Base-by-base conservation (phyloP, 23 red algal genomes). In the Agarophyton chilense region DNA sequence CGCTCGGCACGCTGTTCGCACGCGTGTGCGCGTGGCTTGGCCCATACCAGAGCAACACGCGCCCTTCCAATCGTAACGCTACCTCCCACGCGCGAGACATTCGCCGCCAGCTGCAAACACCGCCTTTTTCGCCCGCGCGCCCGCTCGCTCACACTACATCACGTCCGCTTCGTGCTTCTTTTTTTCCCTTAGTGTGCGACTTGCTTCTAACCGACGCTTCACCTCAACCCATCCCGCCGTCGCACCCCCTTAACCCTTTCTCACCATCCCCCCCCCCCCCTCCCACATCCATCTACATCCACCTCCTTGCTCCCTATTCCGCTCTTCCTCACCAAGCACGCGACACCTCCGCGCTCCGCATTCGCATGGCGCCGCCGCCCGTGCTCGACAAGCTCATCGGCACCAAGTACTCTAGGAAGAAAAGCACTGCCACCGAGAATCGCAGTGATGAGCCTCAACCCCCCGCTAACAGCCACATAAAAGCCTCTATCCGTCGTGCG, bases 291-390 rank as follows among this genome's bases (percentile, higher is more conserved):
- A 44, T 12, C 79, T 68, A 8, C 36, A 44, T 64, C 57, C 46
- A 25, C 43, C 60, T 10, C 43, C 46, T 0, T 41, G 1, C 58
- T n/a, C 29, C 4, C 10, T 21, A 14, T 0, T 31, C 41, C 82
- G 21, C 19, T 64, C 60, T 34, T 12, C 31, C 49, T 22, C 22
- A 13, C 38, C 82, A 39, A 52, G n/a, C 53, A 64, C 40, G 4
- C 25, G 10, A 7, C 57, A 4, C 34, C 14, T 49, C n/a, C n/a
- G n/a, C 43, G 21, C 60, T 39, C 33, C 56, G 0, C 55, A 14
- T 51, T 36, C 32, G 25, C 79, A 60, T 63, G 55, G 49, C 39
- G 38, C 79, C 53, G n/a, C 79, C 77, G 77, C 77, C 79, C 79
- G 41, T 83, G 17, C 35, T 65, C 40, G 68, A 74, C 40, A 74